Base-by-base conservation (phyloP, 1,139 yeast species). In the Diutina sp. region DNA sequence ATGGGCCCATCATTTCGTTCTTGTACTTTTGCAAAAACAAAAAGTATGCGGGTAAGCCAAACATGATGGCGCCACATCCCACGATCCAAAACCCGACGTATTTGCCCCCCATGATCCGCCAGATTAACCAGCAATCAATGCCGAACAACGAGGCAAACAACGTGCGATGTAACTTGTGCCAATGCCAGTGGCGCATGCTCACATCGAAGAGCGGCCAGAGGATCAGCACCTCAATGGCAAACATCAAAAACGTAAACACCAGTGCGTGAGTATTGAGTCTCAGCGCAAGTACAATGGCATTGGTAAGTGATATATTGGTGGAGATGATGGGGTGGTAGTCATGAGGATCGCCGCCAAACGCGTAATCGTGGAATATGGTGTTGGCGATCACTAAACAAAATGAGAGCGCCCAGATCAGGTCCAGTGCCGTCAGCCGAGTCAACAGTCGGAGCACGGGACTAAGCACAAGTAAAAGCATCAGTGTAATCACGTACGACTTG, bases 391-490 rank as follows among this genome's bases (percentile, higher is more conserved):
- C 84, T 30, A 93, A 73, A 82, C 96, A 84, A 56, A 87, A 82
- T 4, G 96, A 83, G 7, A 93, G 70, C 0, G 96, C 90, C 98
- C 99, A 93, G 60, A 95, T 90, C 18, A 97, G 90, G 69, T 93
- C 98, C 0, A 95, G 87, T 0, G 97, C 82, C 0, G 97, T 90
- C 0, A 97, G 87, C 62, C 83, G 81, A 0, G 97, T 90, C 55
- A 95, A 76, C 0, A 97, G 90, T 63, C 89, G 87, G 57, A 93
- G 76, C 3, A 93, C 93, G 0, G 99, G 99, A 0, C 97, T 88
- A 52, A 91, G 72, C 0, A 95, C 84, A 54, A 90, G 72, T 54
- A 91, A 72, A 4, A 88, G 80, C 60, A 91, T 80, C 1, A 85
- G 77, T 29, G 90, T 84, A 35, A 93, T 71, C 12, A 82, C 60